phyloP scores from a whole-genome alignment of 495 filamentous ascomycete species.

The Margaritispora aquatica region DNA sequence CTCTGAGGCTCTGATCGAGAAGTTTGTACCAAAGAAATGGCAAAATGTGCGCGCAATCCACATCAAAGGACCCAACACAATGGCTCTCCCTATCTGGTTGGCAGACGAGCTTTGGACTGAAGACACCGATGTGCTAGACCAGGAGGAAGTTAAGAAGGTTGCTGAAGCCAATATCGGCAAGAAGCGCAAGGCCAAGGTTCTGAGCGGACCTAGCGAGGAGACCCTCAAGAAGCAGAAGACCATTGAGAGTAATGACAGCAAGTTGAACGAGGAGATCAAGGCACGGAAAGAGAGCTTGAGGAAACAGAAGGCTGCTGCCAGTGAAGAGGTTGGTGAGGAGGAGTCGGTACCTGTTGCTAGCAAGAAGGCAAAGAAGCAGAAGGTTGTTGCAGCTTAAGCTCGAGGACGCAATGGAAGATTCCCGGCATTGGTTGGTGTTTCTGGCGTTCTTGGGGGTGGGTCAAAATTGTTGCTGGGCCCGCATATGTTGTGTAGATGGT shows the following conservation, averaged over 20 bases:
- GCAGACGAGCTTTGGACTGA: conserved; percentile 85
- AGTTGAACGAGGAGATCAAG: conserved; percentile 52
- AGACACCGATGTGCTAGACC: conserved; percentile 65
- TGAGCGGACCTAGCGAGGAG: conserved; percentile 37
- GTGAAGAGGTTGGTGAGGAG: conserved; percentile 23
- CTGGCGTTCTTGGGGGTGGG: neutral
- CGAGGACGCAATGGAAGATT: neutral
- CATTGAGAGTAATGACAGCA: conserved; percentile 44
- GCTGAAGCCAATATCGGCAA: conserved; percentile 55
- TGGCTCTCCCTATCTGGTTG: conserved; percentile 85
- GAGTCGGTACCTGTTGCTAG: conserved; percentile 17
- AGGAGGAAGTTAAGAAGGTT: conserved; percentile 43
- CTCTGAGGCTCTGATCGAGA: conserved; percentile 59
- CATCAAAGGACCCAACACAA: conserved; percentile 81
- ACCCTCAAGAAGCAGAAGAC: conserved; percentile 47
- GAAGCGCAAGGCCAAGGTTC: conserved; percentile 54
- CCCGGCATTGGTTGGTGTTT: neutral
- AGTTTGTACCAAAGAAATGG: conserved; percentile 79
- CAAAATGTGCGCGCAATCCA: conserved; percentile 74
- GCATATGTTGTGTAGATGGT: neutral
- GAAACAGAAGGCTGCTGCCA: conserved; percentile 42
- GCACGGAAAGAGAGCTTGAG: conserved; percentile 52
- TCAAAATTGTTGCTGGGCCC: neutral
- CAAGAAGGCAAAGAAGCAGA: conserved; percentile 29
- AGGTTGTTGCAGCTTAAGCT: conserved; percentile 25